Evolutionary conservation across 495 filamentous ascomycete genomes (phyloP), one percentile per base, ranked within the genome.

Genomic region (Annulohypoxylon maeteangense): DNA sequence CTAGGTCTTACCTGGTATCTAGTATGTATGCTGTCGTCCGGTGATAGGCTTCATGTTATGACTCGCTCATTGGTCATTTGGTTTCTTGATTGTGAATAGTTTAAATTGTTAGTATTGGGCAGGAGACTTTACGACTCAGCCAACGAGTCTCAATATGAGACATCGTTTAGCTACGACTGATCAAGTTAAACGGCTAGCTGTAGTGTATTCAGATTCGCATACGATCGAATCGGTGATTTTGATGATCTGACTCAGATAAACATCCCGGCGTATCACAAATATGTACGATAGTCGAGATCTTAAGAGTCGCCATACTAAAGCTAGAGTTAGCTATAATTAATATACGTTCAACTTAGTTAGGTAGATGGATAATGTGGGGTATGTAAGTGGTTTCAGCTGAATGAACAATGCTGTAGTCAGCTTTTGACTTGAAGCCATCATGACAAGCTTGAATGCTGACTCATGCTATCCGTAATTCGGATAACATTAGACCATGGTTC

Each of bases 221-320:
- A 31, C 22, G n/a, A 16, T 34, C 23, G n/a, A 31, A n/a, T 63
- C 45, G 60, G 60, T 44, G n/a, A 16, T 40, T 63, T 53, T 63
- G 12, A 25, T 63, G 12, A 25, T 53, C 60, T 63, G 60, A 63
- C 47, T 63, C 60, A 63, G 60, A 29, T 18, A 31, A 25, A 40
- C 8, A n/a, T 38, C 36, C 45, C 31, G 23, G 47, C 22, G 47
- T 54, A 11, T 29, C 8, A 34, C 29, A 22, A n/a, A 54, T 54
- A 22, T 3, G 27, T 34, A 53, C n/a, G n/a, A n/a, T 63, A 36
- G 20, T 11, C 7, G 7, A 8, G n/a, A 14, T 14, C 8, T 11
- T 25, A 61, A 47, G 40, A 48, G 27, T 31, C 14, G 29, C 7
- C 38, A 32, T 47, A 29, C 20, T 29, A 50, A 45, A 42, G 20